Evolutionary conservation across 2,329 filamentous ascomycete genomes (phyloP).

Genomic region (Metarhizium brunneum): DNA sequence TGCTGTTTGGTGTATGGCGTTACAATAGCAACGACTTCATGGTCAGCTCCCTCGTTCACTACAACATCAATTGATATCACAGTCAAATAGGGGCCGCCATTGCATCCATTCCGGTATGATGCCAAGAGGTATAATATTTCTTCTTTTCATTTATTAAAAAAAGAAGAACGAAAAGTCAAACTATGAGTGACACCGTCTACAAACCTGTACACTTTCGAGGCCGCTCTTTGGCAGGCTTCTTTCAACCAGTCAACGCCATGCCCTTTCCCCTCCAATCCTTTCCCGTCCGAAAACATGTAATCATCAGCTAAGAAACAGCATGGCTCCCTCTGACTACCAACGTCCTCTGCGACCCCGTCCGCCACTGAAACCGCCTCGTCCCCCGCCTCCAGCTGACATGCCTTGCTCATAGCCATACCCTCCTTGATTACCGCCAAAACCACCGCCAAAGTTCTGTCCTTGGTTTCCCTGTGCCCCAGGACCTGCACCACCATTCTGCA

Average conservation of each 20-base stretch:
- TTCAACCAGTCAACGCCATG: conserved; percentile 3
- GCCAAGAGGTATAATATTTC: background rate
- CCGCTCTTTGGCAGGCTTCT: background rate
- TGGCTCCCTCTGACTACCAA: conserved; percentile 11
- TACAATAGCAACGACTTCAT: no score
- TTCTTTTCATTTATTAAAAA: no score
- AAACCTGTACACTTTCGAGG: background rate
- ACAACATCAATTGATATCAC: no score
- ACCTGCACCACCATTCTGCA: conserved; percentile 38
- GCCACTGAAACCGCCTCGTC: conserved; percentile 19
- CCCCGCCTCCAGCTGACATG: conserved; percentile 31
- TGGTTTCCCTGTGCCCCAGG: conserved; percentile 39
- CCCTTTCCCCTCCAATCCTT: background rate
- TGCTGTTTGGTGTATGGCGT: no score
- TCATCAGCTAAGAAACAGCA: background rate
- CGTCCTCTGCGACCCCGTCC: conserved; percentile 21
- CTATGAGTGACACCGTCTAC: background rate
- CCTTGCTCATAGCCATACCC: conserved; percentile 41
- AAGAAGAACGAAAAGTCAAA: background rate
- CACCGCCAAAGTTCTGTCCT: conserved; percentile 40
- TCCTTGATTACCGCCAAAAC: conserved; percentile 44
- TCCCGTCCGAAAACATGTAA: background rate
- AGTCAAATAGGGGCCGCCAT: background rate
- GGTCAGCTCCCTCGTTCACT: no score
- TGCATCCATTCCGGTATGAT: background rate